These are phyloP conservation scores for Bocquillonia castaneifolia DNA, from an alignment of 441 rosid species.

Conservation along the genomic window DNA sequence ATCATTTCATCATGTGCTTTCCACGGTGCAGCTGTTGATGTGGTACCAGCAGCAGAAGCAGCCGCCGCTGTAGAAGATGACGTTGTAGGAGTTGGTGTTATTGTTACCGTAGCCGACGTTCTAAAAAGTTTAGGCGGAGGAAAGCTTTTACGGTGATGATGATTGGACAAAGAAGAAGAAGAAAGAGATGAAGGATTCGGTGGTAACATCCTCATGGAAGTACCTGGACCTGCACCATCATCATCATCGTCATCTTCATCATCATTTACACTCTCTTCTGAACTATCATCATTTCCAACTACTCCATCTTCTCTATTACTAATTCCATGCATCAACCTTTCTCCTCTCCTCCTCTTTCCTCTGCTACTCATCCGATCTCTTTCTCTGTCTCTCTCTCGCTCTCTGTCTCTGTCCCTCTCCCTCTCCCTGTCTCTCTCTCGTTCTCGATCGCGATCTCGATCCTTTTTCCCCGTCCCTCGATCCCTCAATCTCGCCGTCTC, in stretches of 20 bases:
- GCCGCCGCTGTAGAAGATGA: too few relatives aligned
- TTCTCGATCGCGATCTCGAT: conserved; percentile 42
- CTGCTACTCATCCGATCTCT: conserved; percentile 47
- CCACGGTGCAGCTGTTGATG: conserved; percentile 43
- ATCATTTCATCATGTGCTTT: conserved; percentile 92
- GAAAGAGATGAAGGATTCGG: conserved; percentile 55
- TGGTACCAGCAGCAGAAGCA: conserved; percentile 23
- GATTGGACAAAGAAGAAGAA: conserved; percentile 51
- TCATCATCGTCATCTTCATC: conserved; percentile 87
- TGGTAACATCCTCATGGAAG: conserved; percentile 66
- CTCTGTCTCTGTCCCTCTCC: conserved; percentile 45
- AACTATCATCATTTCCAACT: conserved; percentile 45
- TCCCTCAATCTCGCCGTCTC: conserved; percentile 78
- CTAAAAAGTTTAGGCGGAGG: conserved; percentile 55
- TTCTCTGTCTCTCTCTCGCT: conserved; percentile 49
- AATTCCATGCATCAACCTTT: conserved; percentile 49
- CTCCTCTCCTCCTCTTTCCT: conserved; percentile 77
- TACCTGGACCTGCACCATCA: conserved; percentile 34
- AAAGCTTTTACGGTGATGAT: conserved; percentile 57
- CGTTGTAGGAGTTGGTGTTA: too few relatives aligned
- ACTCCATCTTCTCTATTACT: conserved; percentile 64
- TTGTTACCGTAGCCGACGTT: too few relatives aligned
- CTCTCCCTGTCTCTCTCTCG: conserved; percentile 68
- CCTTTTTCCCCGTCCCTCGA: conserved; percentile 61
- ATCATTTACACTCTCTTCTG: conserved; percentile 83